Conservation (phyloP, 2,329 filamentous ascomycete species). For the Stachybotrys elegans region DNA sequence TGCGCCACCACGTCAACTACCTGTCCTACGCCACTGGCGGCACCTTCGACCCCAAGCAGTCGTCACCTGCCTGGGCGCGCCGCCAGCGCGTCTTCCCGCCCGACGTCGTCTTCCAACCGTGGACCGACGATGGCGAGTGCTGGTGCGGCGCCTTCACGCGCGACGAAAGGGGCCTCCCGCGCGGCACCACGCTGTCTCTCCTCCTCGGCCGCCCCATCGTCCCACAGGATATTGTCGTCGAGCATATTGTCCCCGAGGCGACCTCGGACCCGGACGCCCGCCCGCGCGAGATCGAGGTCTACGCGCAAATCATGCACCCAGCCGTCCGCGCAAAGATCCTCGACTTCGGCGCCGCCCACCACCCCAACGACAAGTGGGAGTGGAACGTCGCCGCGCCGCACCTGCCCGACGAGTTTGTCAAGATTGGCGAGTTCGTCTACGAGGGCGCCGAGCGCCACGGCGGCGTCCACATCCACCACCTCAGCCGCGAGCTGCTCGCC, state of each 20-base stretch:
- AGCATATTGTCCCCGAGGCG: slow-evolving; percentile 61
- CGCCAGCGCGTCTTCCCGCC: slow-evolving; percentile 9
- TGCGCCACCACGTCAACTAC: slow-evolving; percentile 64
- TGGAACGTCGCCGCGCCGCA: slow-evolving; percentile 23
- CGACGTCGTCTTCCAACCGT: slow-evolving; percentile 53
- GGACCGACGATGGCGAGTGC: slow-evolving; percentile 79
- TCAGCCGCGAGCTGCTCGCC: slow-evolving; percentile 44
- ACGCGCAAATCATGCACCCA: slow-evolving; percentile 52
- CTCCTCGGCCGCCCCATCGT: slow-evolving; percentile 52
- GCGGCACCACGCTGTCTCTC: slow-evolving; percentile 62
- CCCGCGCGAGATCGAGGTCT: slow-evolving; percentile 66
- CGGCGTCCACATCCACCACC: slow-evolving; percentile 46
- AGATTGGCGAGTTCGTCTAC: slow-evolving; percentile 54
- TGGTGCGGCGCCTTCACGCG: slow-evolving; percentile 64
- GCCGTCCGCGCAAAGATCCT: slow-evolving; percentile 32
- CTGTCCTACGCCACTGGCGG: slow-evolving; percentile 64
- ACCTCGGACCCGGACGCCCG: slow-evolving; percentile 58
- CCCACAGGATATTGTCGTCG: slow-evolving; percentile 65
- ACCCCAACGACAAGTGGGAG: slow-evolving; percentile 24
- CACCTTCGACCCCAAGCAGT: slow-evolving; percentile 51
- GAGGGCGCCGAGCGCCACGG: slow-evolving; percentile 36
- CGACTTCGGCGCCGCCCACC: slow-evolving; percentile 38
- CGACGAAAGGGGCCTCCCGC: slow-evolving; percentile 35
- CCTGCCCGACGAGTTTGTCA: slow-evolving; percentile 41
- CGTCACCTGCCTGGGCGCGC: slow-evolving; percentile 44